A percentile compares a stretch with the other conserved stretches of the same genome.
These are phyloP conservation scores for Blastobotrys robertii DNA, from an alignment of 805 yeast species.

Conservation along the genomic window DNA sequence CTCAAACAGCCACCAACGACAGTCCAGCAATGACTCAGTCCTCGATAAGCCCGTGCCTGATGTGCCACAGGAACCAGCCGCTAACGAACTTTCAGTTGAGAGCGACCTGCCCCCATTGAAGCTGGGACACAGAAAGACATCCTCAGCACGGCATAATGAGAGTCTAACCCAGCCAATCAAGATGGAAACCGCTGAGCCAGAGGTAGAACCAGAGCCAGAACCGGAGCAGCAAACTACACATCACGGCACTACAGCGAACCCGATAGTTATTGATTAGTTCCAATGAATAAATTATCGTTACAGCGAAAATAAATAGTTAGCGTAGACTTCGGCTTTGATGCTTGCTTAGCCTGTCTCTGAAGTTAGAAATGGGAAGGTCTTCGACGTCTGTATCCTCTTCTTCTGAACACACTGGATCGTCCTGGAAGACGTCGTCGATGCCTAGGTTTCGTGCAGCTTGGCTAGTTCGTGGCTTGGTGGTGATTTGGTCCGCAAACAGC, in stretches of 20 bases:
- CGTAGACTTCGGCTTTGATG: background rate
- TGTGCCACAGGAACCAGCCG: background rate
- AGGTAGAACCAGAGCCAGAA: background rate
- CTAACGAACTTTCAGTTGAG: background rate
- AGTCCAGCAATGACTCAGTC: background rate
- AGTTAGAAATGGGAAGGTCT: background rate
- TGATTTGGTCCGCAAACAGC: conserved; percentile 8
- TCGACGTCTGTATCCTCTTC: conserved; percentile 10
- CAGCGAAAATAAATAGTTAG: background rate
- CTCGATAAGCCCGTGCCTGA: background rate
- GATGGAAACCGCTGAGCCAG: background rate
- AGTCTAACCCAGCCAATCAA: conserved; percentile 2
- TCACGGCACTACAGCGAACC: background rate
- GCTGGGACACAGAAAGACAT: background rate
- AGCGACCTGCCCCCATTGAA: background rate
- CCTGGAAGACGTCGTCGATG: background rate
- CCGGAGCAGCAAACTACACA: background rate
- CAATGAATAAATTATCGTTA: conserved; percentile 1
- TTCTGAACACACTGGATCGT: conserved; percentile 5
- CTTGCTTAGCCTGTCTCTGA: background rate
- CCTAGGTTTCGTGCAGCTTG: background rate
- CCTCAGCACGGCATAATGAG: conserved; percentile 4
- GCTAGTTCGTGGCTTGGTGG: too few relatives aligned
- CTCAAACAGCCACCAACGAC: background rate
- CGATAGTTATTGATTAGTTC: conserved; percentile 7